Evolutionary conservation across 139 green algal species (phyloP).

Genomic region (Picochlorum sp.): DNA sequence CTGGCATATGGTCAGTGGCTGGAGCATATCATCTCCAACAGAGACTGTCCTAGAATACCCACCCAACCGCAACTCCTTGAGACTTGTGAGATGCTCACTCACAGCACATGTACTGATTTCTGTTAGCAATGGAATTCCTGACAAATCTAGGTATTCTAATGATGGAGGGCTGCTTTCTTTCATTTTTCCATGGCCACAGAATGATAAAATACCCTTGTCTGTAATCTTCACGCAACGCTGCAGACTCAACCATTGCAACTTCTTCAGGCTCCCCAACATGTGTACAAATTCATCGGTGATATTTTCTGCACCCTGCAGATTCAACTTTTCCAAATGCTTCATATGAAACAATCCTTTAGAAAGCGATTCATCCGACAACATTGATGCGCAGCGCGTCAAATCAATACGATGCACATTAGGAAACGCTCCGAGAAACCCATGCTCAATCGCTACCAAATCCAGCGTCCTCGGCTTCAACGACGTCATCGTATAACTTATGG

Average conservation of each 20-base stretch:
- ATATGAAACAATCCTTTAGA: background rate
- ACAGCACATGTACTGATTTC: constrained; percentile 15
- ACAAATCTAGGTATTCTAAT: constrained; percentile 21
- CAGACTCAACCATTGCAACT: constrained; percentile 13
- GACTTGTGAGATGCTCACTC: constrained; percentile 1
- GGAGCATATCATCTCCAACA: constrained; percentile 22
- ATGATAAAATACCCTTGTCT: constrained; percentile 16
- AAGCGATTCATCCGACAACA: constrained; percentile 8
- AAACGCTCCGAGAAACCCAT: constrained; percentile 1
- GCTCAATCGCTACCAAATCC: background rate
- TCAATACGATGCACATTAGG: constrained; percentile 21
- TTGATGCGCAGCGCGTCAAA: constrained; percentile 9
- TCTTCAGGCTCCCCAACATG: constrained; percentile 5
- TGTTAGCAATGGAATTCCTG: constrained; percentile 29
- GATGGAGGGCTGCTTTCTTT: background rate
- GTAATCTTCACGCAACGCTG: constrained; percentile 32
- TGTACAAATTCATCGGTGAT: constrained; percentile 13
- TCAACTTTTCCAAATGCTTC: constrained; percentile 14
- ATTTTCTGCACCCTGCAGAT: constrained; percentile 18
- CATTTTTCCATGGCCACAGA: background rate
- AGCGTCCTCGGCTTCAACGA: constrained; percentile 10
- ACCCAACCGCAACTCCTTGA: constrained; percentile 24
- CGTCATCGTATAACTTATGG: constrained; percentile 1
- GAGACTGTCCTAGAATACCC: constrained; percentile 36
- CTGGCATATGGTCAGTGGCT: constrained; percentile 4